These are phyloP conservation scores for Kodamaea nitidulidarum DNA, from an alignment of 805 yeast genomes.

Conservation along the genomic window DNA sequence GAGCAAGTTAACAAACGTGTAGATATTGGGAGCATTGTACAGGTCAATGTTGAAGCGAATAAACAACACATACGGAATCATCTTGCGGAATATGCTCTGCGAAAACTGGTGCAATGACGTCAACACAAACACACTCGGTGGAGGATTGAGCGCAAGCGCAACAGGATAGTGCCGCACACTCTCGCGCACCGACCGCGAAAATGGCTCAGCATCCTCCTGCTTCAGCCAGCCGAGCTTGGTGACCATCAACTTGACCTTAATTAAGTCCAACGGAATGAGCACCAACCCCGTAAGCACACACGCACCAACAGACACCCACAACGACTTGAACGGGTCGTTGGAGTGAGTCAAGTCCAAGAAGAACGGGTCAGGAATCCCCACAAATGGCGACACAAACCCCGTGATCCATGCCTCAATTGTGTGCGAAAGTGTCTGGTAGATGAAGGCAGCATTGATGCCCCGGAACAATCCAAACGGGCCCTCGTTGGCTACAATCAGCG, in stretches of 20 bases:
- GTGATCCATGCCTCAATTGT: slow-evolving; percentile 90
- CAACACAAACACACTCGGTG: slow-evolving; percentile 30
- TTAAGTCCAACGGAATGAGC: slow-evolving; percentile 76
- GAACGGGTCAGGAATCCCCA: slow-evolving; percentile 84
- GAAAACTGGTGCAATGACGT: slow-evolving; percentile 62
- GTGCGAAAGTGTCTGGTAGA: slow-evolving; percentile 67
- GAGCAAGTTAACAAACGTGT: slow-evolving; percentile 53
- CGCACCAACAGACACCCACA: slow-evolving; percentile 65
- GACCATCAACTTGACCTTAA: slow-evolving; percentile 71
- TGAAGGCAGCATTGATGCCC: slow-evolving; percentile 74
- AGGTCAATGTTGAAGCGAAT: slow-evolving; percentile 62
- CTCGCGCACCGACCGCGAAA: slow-evolving; percentile 66
- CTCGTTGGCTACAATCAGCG: slow-evolving; percentile 60
- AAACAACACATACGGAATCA: slow-evolving; percentile 64
- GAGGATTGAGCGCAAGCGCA: slow-evolving; percentile 55
- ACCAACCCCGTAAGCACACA: slow-evolving; percentile 67
- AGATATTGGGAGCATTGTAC: slow-evolving; percentile 56
- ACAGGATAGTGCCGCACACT: slow-evolving; percentile 59
- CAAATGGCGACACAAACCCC: slow-evolving; percentile 76
- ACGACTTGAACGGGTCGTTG: slow-evolving; percentile 66
- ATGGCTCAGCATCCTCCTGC: slow-evolving; percentile 13
- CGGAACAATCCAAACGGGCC: slow-evolving; percentile 71
- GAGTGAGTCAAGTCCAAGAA: slow-evolving; percentile 80
- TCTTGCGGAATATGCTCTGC: slow-evolving; percentile 54
- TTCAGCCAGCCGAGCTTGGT: slow-evolving; percentile 49